Base-by-base conservation (phyloP, 208 protist species). In the Lotmaria passim region DNA sequence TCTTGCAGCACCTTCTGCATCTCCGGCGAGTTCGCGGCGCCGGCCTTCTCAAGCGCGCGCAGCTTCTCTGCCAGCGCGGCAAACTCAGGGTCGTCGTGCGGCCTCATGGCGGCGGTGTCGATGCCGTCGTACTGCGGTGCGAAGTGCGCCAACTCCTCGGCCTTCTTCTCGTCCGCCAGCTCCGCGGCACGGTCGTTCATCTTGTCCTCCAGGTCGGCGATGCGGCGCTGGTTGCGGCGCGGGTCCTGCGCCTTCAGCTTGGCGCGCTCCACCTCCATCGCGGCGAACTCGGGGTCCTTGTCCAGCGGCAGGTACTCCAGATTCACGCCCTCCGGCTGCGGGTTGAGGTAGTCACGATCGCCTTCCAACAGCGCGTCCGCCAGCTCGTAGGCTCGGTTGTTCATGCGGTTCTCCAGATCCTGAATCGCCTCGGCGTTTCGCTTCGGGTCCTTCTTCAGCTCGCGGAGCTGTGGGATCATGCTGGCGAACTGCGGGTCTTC, bases 261-360 rank as follows among this genome's bases (percentile, higher is more conserved):
- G 21, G 82, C 82, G 23, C 80, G 86, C 70, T 93, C 72, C 74
- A 85, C 83, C 76, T 95, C 87, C 75, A 89, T 78, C 36, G 59
- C 44, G 17, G 78, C 67, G 69, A 95, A 89, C 46, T 83, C 75
- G 3, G 72, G 65, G 63, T 95, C 90, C 39, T 83, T 78, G 41
- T 87, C 79, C 15, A 95, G 76, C 21, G 83, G 76, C 57, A 95
- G 73, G 38, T 84, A 79, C 31, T 79, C 63, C n/a, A 95, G 71
- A 11, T 78, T 65, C 21, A 95, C 86, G 26, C 86, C 86, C 26
- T 74, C 76, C 31, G 86, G 83, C 39, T 87, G 81, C 31, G 62
- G 69, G 10, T 93, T 78, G n/a, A 95, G 73, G 78, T 89, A 96
- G 51, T 53, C 82, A 43, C 90, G 87, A 55, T 93, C 86, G 47